Conservation (phyloP, 257 asterid species). For the Galeopsis tetrahit region DNA sequence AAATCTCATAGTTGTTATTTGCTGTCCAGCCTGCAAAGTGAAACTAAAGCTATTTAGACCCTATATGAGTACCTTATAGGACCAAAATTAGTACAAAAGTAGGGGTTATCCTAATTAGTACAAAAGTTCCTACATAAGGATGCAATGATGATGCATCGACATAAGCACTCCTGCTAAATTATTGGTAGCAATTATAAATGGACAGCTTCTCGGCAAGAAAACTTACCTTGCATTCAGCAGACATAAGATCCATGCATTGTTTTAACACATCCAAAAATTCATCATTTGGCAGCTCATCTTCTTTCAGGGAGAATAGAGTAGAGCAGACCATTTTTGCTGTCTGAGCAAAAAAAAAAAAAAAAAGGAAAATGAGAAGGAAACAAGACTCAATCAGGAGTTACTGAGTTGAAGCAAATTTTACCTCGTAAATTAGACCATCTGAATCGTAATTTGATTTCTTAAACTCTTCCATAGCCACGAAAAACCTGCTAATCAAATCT, state of each 20-base stretch:
- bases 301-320: constrained; percentile 59
- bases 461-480: constrained; percentile 58
- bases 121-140: not conserved
- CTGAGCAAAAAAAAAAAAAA: constrained; percentile 54
- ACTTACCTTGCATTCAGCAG: constrained; percentile 75
- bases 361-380: constrained; percentile 31
- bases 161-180: constrained; percentile 16
- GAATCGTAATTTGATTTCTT: constrained; percentile 60
- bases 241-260: constrained; percentile 52
- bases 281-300: constrained; percentile 42
- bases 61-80: constrained; percentile 21
- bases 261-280: constrained; percentile 48
- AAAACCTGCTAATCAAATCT: constrained; percentile 62
- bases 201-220: not conserved
- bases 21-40: constrained; percentile 63
- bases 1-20: constrained; percentile 45
- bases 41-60: constrained; percentile 35
- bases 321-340: constrained; percentile 67
- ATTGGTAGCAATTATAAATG: constrained; percentile 20
- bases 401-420: constrained; percentile 29
- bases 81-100: constrained; percentile 16
- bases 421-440: constrained; percentile 77
- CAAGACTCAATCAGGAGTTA: constrained; percentile 16
- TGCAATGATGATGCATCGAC: not conserved
- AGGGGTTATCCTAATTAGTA: constrained; percentile 10